Percentiles rank a stretch among this genome's conserved stretches.
These are phyloP conservation scores for Aurifilum marmelostoma DNA, from an alignment of 2,329 filamentous ascomycete species.

Conservation along the genomic window DNA sequence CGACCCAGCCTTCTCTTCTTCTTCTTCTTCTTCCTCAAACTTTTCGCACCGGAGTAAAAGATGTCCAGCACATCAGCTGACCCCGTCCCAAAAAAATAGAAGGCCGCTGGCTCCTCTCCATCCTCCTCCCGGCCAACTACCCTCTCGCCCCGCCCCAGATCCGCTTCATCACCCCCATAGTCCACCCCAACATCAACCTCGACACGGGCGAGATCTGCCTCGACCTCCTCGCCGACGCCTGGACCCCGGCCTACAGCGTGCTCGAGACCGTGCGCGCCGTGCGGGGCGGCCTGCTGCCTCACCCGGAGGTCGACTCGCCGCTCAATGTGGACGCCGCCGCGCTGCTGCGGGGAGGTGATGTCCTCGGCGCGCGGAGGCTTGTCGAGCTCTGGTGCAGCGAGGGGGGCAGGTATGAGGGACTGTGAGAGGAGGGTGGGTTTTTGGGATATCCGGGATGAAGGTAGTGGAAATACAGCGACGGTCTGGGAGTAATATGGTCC, in stretches of 20 bases:
- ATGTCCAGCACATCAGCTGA: too few species aligned
- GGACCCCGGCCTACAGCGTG: slow-evolving; percentile 86
- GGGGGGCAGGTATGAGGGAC: slow-evolving; percentile 53
- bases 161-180: slow-evolving; percentile 79
- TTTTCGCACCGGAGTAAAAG: too few species aligned
- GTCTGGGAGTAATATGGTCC: not conserved
- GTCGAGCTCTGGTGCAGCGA: slow-evolving; percentile 69
- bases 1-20: slow-evolving; percentile 24
- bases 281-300: slow-evolving; percentile 66
- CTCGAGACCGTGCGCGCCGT: slow-evolving; percentile 73
- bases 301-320: slow-evolving; percentile 73
- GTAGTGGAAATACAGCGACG: not conserved
- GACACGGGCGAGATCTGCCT: slow-evolving; percentile 89
- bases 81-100: slow-evolving; percentile 46
- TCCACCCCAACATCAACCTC: slow-evolving; percentile 77
- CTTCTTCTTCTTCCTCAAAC: not conserved
- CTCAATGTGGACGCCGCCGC: slow-evolving; percentile 79
- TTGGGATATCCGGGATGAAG: not conserved
- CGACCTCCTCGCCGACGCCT: slow-evolving; percentile 77
- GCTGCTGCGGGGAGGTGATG: slow-evolving; percentile 69
- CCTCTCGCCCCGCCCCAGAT: slow-evolving; percentile 78
- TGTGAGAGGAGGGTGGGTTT: slow-evolving; percentile 29
- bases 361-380: slow-evolving; percentile 67
- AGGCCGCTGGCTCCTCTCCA: slow-evolving; percentile 82
- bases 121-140: slow-evolving; percentile 77